A percentile compares a stretch with the other conserved stretches of the same genome.
Conservation (phyloP, 1,139 yeast species). For the Geotrichum macrosporum region DNA sequence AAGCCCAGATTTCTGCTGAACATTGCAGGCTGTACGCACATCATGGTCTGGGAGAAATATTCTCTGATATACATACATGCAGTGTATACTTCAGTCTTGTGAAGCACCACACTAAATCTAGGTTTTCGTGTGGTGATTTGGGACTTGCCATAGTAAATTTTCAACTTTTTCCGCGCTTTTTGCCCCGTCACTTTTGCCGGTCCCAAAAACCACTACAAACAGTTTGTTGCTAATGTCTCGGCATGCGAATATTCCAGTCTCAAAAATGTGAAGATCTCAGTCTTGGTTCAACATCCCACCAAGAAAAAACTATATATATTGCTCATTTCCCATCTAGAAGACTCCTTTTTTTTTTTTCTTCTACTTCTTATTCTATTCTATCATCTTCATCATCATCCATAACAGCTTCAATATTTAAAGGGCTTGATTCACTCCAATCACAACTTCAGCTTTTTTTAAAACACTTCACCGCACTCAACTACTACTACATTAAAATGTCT, state of each 20-base stretch:
- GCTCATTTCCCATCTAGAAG: conserved; percentile 10
- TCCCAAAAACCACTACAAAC: no score
- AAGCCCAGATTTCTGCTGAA: conserved; percentile 9
- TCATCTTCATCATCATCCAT: conserved; percentile 5
- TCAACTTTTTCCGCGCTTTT: neutral
- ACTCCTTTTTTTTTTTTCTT: conserved; percentile 2
- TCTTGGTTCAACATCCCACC: neutral
- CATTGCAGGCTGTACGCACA: conserved; percentile 7
- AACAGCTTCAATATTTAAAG: neutral
- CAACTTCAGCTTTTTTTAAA: neutral
- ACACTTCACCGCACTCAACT: conserved; percentile 15
- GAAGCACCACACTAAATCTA: conserved; percentile 11
- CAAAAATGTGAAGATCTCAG: neutral
- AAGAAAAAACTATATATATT: neutral
- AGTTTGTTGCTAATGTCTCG: no score
- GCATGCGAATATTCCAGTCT: neutral
- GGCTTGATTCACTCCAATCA: neutral
- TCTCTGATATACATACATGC: conserved; percentile 24
- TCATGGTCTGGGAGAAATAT: conserved; percentile 14
- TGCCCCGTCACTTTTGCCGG: no score
- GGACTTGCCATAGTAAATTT: neutral
- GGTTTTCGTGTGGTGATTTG: conserved; percentile 1
- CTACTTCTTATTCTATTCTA: conserved; percentile 4
- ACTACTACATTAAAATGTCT: conserved; percentile 65
- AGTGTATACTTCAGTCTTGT: conserved; percentile 2